Evolutionary conservation across 2,329 filamentous ascomycete genomes (phyloP).

Genomic region (Chrysosporium keratinophilum): DNA sequence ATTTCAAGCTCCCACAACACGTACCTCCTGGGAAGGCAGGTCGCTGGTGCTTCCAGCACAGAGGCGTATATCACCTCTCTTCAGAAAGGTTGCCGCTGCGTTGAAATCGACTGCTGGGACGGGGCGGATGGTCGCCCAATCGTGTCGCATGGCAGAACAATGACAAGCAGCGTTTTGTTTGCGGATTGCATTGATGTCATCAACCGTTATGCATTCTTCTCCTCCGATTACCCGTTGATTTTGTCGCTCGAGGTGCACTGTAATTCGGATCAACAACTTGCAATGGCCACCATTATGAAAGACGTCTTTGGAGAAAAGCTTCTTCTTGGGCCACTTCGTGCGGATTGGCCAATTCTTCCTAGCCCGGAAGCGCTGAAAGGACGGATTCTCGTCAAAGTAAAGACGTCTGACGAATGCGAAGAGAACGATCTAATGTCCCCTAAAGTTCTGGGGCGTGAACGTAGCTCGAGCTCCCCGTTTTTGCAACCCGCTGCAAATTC

Average conservation of each 20-base stretch:
- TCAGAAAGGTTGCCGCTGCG: slow-evolving; percentile 79
- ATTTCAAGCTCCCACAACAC: slow-evolving; percentile 99
- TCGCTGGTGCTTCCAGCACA: slow-evolving; percentile 79
- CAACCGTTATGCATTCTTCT: slow-evolving; percentile 84
- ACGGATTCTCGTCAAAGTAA: slow-evolving; percentile 87
- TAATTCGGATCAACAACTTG: slow-evolving; percentile 65
- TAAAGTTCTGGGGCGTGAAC: slow-evolving; percentile 35
- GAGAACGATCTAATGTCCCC: slow-evolving; percentile 42
- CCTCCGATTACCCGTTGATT: slow-evolving; percentile 80
- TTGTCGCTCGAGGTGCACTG: slow-evolving; percentile 96
- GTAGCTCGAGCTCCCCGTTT: slow-evolving; percentile 70
- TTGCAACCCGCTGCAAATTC: slow-evolving; percentile 48
- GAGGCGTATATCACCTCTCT: slow-evolving; percentile 90
- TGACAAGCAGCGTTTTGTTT: slow-evolving; percentile 83
- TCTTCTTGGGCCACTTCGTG: slow-evolving; percentile 62
- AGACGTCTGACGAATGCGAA: slow-evolving; percentile 43
- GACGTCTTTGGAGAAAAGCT: slow-evolving; percentile 72
- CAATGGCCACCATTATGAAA: slow-evolving; percentile 84
- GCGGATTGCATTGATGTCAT: slow-evolving; percentile 86
- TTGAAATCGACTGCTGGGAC: slow-evolving; percentile 98
- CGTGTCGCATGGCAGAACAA: slow-evolving; percentile 80
- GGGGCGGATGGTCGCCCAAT: slow-evolving; percentile 76
- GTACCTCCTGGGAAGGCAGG: slow-evolving; percentile 82
- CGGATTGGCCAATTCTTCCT: slow-evolving; percentile 59
- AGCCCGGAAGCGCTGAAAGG: slow-evolving; percentile 76